Evolutionary conservation across 2,329 filamentous ascomycete genomes (phyloP), one percentile per base, ranked within the genome.

Genomic region (Penicillium thymicola): DNA sequence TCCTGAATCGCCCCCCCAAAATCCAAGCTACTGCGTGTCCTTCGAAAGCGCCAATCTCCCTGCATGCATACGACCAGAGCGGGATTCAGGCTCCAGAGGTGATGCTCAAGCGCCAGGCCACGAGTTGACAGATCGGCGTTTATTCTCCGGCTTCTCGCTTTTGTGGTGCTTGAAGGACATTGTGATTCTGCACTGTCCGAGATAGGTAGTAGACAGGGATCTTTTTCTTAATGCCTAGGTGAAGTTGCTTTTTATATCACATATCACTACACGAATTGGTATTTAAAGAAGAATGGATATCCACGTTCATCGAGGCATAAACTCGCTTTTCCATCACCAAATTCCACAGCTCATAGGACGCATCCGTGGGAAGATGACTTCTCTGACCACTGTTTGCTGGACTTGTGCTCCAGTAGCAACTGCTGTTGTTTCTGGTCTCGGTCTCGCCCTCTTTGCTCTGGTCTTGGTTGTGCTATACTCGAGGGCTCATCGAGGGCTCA

Each of bases 1-100:
- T 63, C 27, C 37, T 52, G 30, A 41, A 61, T 60, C 57, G 53
- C 56, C 55, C 55, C 34, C 25, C 32, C 18, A 36, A 36, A 54
- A n/a, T 48, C 48, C 50, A 55, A 55, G 47, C 51, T 58, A 56
- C 52, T 64, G 60, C 60, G 61, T 41, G 43, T 50, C 47, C 50
- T 27, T 40, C 40, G 30, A 28, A 54, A 36, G 28, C 28, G 45
- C 38, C 47, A 57, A 55, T 54, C 41, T 51, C 30, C 51, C 59
- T 53, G 23, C 7, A 51, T 61, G 52, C 55, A 58, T 56, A 55
- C 48, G 51, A 60, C 59, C 59, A 55, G 41, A 49, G 21, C 11
- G 1, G 23, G 14, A 27, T 55, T 55, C 53, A 56, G 25, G 47
- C 36, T 28, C 36, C 62, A 53, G 11, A 32, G 30, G 30, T 8